These are phyloP conservation scores for Talaromyces trachyspermus DNA, from an alignment of 495 filamentous ascomycete genomes.

Conservation along the genomic window DNA sequence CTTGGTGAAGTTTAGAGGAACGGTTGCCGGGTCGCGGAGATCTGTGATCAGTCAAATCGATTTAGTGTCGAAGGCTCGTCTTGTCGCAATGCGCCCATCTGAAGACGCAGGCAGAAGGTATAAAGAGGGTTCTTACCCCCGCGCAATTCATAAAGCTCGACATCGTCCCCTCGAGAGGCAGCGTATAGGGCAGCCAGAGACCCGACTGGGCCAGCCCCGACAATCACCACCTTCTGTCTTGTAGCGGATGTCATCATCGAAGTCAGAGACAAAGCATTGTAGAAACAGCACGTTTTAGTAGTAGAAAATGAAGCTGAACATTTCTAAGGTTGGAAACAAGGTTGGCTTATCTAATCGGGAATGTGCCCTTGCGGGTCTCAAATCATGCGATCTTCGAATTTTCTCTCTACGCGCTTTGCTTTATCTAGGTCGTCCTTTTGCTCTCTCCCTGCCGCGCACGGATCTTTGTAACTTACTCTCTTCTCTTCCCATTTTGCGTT, in stretches of 20 bases:
- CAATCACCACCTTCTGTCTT: conserved; percentile 67
- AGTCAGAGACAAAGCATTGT: not conserved
- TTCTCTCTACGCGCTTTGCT: not conserved
- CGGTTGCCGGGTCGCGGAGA: conserved; percentile 74
- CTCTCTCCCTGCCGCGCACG: too few species aligned
- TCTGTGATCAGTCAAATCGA: conserved; percentile 41
- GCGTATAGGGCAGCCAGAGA: conserved; percentile 90
- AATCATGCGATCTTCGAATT: too few species aligned
- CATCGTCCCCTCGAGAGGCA: conserved; percentile 73
- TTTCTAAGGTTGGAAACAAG: not conserved
- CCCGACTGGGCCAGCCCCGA: conserved; percentile 90
- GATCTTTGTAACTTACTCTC: not conserved
- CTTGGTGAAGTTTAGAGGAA: conserved; percentile 89
- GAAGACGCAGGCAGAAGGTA: not conserved
- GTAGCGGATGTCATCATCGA: conserved; percentile 2
- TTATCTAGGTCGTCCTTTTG: too few species aligned
- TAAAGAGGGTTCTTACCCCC: conserved; percentile 55
- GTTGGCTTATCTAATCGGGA: conserved; percentile 6
- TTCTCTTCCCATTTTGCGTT: not conserved
- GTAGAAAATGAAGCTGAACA: not conserved
- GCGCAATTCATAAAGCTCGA: conserved; percentile 91
- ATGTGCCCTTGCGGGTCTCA: not conserved
- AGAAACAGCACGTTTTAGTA: not conserved
- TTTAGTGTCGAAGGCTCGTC: too few species aligned
- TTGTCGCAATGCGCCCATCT: too few species aligned